Conservation (phyloP, 208 protist genomes). For the Acanthamoeba divionensis region DNA sequence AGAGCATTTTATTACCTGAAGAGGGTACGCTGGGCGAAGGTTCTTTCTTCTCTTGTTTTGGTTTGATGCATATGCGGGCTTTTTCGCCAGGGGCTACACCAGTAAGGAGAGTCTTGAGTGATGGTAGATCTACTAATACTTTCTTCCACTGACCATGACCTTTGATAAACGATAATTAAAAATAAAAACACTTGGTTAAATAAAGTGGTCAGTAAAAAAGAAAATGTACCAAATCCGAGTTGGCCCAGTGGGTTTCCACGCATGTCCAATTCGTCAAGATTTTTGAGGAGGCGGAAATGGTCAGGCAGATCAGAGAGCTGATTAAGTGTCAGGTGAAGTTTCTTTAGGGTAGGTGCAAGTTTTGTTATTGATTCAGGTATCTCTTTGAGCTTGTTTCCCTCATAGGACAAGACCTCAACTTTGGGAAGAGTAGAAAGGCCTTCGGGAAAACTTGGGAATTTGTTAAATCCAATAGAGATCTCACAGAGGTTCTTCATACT, state of each 20-base stretch:
- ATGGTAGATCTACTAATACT: constrained; percentile 13
- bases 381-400: not conserved
- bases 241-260: constrained; percentile 20
- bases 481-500: constrained; percentile 27
- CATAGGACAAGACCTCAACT: constrained; percentile 26
- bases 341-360: not conserved
- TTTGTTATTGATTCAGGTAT: not conserved
- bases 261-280: constrained; percentile 41
- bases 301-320: constrained; percentile 4
- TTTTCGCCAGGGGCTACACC: constrained; percentile 2
- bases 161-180: not conserved
- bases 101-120: constrained; percentile 39
- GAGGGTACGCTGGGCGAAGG: too few species aligned
- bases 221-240: constrained; percentile 25
- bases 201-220: not conserved
- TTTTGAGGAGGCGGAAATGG: constrained; percentile 29
- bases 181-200: not conserved
- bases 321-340: constrained; percentile 15
- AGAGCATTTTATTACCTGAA: too few species aligned
- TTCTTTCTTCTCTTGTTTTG: not conserved
- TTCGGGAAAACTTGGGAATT: constrained; percentile 18
- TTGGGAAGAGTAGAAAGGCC: constrained; percentile 1
- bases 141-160: constrained; percentile 44
- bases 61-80: constrained; percentile 19
- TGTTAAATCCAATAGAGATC: constrained; percentile 33